These are phyloP conservation scores for Leucocoprinus leucothites DNA, from an alignment of 768 basidiomycete species.

Conservation along the genomic window DNA sequence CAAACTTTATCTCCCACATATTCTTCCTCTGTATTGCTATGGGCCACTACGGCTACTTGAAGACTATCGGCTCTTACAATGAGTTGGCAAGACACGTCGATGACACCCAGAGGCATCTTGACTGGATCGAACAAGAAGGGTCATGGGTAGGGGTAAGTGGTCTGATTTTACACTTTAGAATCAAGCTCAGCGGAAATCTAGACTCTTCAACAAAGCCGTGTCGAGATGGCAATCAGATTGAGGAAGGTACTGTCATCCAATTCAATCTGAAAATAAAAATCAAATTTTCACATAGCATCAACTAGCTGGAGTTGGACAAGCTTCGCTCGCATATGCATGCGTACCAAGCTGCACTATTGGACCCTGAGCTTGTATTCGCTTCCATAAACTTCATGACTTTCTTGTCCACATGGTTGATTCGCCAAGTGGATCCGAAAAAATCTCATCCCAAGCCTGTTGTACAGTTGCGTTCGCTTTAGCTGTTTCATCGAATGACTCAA, in stretches of 20 bases:
- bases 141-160: constrained; percentile 77
- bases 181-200: constrained; percentile 23
- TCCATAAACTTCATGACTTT: constrained; percentile 86
- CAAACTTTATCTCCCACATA: constrained; percentile 94
- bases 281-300: not conserved
- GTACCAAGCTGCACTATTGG: constrained; percentile 81
- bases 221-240: constrained; percentile 72
- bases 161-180: not conserved
- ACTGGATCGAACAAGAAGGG: constrained; percentile 69
- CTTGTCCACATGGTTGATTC: constrained; percentile 90
- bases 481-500: not conserved
- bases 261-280: not conserved
- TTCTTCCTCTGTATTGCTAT: constrained; percentile 88
- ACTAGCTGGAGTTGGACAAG: constrained; percentile 67
- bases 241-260: constrained; percentile 53
- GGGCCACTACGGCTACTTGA: constrained; percentile 86
- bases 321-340: constrained; percentile 73
- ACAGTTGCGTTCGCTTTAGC: constrained; percentile 46
- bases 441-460: constrained; percentile 67
- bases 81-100: constrained; percentile 73
- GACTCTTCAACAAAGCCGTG: constrained; percentile 73
- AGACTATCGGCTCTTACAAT: constrained; percentile 73
- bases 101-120: constrained; percentile 74
- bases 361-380: constrained; percentile 79
- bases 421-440: constrained; percentile 80